These are phyloP conservation scores for Candida orba DNA, from an alignment of 805 yeast genomes.

Conservation along the genomic window DNA sequence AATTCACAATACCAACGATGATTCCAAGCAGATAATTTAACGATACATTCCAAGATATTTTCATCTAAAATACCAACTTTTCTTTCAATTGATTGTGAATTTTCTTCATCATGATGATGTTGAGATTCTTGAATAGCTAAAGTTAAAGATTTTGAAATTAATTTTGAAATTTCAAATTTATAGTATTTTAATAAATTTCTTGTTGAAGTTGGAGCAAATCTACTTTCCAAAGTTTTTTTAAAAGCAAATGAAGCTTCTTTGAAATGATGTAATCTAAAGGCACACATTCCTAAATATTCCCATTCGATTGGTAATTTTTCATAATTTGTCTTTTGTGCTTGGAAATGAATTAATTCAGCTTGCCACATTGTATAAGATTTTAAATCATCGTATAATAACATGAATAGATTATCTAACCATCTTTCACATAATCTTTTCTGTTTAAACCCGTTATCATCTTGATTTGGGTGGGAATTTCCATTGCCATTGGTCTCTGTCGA, in stretches of 20 bases:
- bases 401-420: conserved; percentile 66
- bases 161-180: conserved; percentile 36
- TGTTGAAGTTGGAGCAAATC: conserved; percentile 79
- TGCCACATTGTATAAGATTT: conserved; percentile 88
- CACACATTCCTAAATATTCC: conserved; percentile 86
- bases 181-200: conserved; percentile 66
- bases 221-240: conserved; percentile 55
- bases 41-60: conserved; percentile 54
- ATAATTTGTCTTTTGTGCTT: conserved; percentile 77
- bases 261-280: conserved; percentile 75
- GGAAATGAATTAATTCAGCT: conserved; percentile 82
- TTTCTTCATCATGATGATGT: conserved; percentile 6
- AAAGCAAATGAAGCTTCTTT: conserved; percentile 88
- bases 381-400: conserved; percentile 66
- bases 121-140: conserved; percentile 1
- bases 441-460: conserved; percentile 39
- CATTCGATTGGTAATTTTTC: conserved; percentile 79
- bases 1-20: conserved; percentile 97
- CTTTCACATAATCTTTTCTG: conserved; percentile 64
- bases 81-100: conserved; percentile 25
- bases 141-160: conserved; percentile 20
- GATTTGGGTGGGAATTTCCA: not conserved
- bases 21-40: conserved; percentile 90
- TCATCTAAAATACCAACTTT: conserved; percentile 32
- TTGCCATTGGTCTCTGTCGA: not conserved